Base-by-base conservation (phyloP, 23 red algal species). In the Gracilaria domingensis region DNA sequence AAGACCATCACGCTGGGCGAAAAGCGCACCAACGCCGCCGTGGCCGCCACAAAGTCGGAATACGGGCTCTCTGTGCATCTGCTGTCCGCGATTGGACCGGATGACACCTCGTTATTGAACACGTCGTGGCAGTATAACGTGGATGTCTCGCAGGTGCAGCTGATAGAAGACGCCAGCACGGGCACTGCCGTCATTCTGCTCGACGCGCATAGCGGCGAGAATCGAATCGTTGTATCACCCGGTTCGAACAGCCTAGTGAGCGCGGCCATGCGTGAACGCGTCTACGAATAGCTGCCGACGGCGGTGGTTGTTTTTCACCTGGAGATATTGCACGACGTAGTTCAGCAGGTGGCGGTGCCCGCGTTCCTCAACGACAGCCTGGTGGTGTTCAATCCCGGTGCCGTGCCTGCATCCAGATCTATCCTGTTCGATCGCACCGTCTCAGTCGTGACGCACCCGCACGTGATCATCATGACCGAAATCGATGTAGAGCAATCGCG, bases 11-110 rank as follows among this genome's bases (percentile, higher is more conserved):
- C 78, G 23, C 78, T 92, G 2, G 89, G 89, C 28, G 89, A 79
- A 35, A 92, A 92, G 64, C 79, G 89, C 21, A 79, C 89, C 33
- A 92, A 92, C 49, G 47, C 75, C 25, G 78, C 89, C 8, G 79
- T 92, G 20, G 89, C 89, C 8, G 79, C 89, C 11, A 40, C 77
- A 9, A 58, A 28, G 28, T 61, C 67, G 9, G 33, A 28, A 18
- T 49, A 30, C 32, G 77, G 33, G 28, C 16, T 34, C 29, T 26
- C 23, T 37, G 36, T 53, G 37, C 74, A 70, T 13, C 32, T 90
- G 50, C 67, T 78, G 26, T 79, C 76, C 5, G 89, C 89, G 5
- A 48, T 92, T 24, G 89, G 89, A 16, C 26, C 12, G 17, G 89
- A 92, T 59, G 78, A 37, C 32, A 61, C 12, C 2, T n/a, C n/a